phyloP scores from a whole-genome alignment of 2,329 filamentous ascomycete genomes.

The Fusarium fujikuroi region DNA sequence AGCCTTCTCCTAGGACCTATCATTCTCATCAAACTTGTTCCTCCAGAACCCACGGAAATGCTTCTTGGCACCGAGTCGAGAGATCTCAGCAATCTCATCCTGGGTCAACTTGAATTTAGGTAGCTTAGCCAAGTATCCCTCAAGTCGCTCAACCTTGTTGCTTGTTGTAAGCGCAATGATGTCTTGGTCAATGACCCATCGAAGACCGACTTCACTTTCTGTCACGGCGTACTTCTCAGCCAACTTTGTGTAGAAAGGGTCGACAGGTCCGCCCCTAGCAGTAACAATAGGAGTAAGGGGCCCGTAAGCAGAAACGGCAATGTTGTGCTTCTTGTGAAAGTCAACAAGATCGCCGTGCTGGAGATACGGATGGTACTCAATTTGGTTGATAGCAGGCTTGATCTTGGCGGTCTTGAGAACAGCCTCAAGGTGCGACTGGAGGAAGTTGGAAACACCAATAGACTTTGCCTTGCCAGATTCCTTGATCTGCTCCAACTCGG shows the following conservation, averaged over 20 bases:
- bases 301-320: conserved; percentile 66
- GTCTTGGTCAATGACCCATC: conserved; percentile 70
- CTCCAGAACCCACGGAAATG: conserved; percentile 71
- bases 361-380: conserved; percentile 82
- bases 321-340: conserved; percentile 67
- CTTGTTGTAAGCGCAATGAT: conserved; percentile 70
- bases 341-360: conserved; percentile 70
- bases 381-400: conserved; percentile 79
- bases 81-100: conserved; percentile 67
- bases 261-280: conserved; percentile 64
- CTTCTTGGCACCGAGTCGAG: conserved; percentile 66
- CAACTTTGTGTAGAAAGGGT: conserved; percentile 60
- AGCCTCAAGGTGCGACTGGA: conserved; percentile 64
- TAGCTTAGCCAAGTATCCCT: conserved; percentile 63
- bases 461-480: conserved; percentile 72
- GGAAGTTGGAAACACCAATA: conserved; percentile 84
- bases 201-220: conserved; percentile 65
- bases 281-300: conserved; percentile 63
- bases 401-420: conserved; percentile 69
- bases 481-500: conserved; percentile 72
- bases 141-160: conserved; percentile 65
- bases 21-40: conserved; percentile 62
- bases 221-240: conserved; percentile 69
- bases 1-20: conserved; percentile 50
- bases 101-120: conserved; percentile 68